Evolutionary conservation across 2,329 filamentous ascomycete species (phyloP).

Genomic region (Penicillium sp.): DNA sequence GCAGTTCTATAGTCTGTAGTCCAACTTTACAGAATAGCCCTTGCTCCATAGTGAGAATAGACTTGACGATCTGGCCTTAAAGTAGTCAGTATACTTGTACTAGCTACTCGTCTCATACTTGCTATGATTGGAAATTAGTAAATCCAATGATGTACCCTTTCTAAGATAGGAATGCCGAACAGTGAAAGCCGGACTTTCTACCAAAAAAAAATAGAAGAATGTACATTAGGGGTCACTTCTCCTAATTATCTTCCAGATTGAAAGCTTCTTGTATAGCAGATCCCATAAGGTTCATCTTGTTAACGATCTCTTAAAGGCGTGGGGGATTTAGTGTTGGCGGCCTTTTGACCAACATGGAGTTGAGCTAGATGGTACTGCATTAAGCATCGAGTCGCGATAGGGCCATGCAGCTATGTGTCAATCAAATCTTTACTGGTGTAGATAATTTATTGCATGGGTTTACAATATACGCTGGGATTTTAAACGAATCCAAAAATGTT

Average conservation of each 20-base stretch:
- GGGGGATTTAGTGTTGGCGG: background rate
- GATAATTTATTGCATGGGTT: background rate
- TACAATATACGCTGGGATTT: background rate
- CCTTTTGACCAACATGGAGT: background rate
- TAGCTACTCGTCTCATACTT: background rate
- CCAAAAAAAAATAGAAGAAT: background rate
- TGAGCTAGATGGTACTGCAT: background rate
- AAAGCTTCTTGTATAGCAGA: background rate
- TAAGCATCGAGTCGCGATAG: background rate
- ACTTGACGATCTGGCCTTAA: conserved; percentile 8
- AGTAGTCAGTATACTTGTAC: background rate
- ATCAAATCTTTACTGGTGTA: background rate
- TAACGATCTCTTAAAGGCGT: background rate
- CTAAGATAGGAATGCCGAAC: background rate
- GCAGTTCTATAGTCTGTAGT: conserved; percentile 9
- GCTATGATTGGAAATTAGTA: background rate
- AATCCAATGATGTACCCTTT: background rate
- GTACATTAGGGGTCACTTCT: background rate
- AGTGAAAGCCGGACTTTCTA: background rate
- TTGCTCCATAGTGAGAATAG: conserved; percentile 3
- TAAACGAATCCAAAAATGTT: background rate
- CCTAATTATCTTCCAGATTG: background rate
- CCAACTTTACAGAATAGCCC: conserved; percentile 1
- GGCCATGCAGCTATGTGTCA: background rate
- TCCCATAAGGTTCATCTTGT: background rate